These are phyloP conservation scores for Talaromyces sp. DNA, from an alignment of 2,329 filamentous ascomycete species.

Conservation along the genomic window DNA sequence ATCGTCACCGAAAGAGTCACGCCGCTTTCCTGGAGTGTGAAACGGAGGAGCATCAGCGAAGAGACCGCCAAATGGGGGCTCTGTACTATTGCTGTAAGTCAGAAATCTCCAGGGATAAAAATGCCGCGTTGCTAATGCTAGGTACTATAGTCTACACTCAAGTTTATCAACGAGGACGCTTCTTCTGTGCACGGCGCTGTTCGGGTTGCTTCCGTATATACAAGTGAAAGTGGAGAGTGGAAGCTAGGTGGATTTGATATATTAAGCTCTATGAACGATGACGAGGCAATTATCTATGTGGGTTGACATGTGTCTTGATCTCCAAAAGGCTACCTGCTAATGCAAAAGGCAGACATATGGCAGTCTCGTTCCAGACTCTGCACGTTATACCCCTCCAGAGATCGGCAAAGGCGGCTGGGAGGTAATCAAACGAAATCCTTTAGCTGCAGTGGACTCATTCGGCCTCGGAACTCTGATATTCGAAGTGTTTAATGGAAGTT, in stretches of 20 bases:
- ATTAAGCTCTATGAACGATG: constrained; percentile 90
- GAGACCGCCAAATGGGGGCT: constrained; percentile 98
- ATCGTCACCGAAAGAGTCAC: constrained; percentile 88
- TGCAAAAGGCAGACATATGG: constrained; percentile 63
- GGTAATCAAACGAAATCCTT: constrained; percentile 72
- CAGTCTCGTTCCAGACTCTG: constrained; percentile 77
- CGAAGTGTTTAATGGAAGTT: constrained; percentile 87
- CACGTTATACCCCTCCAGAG: constrained; percentile 80
- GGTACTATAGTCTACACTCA: constrained; percentile 67
- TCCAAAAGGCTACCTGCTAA: background rate
- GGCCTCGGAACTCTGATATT: constrained; percentile 77
- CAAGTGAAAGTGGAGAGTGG: constrained; percentile 96
- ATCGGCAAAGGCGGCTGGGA: constrained; percentile 87
- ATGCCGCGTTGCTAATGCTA: background rate
- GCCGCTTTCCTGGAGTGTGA: constrained; percentile 84
- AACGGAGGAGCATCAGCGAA: constrained; percentile 76
- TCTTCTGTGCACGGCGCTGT: constrained; percentile 85
- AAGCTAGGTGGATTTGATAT: constrained; percentile 92
- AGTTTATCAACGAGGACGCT: constrained; percentile 93
- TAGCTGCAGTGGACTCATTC: constrained; percentile 80
- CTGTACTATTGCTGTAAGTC: constrained; percentile 68
- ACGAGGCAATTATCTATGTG: constrained; percentile 86
- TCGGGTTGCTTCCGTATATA: constrained; percentile 80
- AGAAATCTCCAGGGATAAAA: background rate
- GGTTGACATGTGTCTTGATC: constrained; percentile 15